A percentile compares a stretch with the other conserved stretches of the same genome.
Evolutionary conservation across 768 basidiomycete species (phyloP).

Genomic region (Asterophora lycoperdoides): DNA sequence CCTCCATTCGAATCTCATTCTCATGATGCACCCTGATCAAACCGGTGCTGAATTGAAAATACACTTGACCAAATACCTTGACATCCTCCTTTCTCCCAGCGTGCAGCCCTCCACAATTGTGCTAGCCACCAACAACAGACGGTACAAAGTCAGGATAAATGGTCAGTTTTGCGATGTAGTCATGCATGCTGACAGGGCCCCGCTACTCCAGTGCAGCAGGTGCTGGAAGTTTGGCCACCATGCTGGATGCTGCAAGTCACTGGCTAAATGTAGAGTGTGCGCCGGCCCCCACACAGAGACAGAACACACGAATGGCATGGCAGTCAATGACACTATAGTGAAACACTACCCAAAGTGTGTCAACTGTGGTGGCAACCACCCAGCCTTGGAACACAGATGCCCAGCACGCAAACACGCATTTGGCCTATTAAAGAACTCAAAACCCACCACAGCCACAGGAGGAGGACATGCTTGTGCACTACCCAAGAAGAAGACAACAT

Average conservation of each 20-base stretch:
- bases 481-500: no score
- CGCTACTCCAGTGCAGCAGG: slow-evolving; percentile 3
- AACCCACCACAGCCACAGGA: background rate
- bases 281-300: background rate
- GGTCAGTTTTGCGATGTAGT: slow-evolving; percentile 2
- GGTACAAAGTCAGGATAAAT: slow-evolving; percentile 19
- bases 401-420: background rate
- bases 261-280: slow-evolving; percentile 2
- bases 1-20: no score
- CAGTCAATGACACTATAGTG: no score
- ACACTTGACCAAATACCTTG: no score
- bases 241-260: background rate
- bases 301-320: background rate
- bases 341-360: background rate
- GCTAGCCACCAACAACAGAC: slow-evolving; percentile 15
- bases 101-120: no score
- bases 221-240: no score
- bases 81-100: no score
- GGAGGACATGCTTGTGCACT: background rate
- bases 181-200: background rate
- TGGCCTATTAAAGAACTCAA: background rate
- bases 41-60: no score
- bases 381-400: slow-evolving; percentile 1
- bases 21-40: no score
- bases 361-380: background rate